A percentile compares a stretch with the other conserved stretches of the same genome.
phyloP scores from a whole-genome alignment of 2,329 filamentous ascomycete genomes.

The Alternaria arborescens region DNA sequence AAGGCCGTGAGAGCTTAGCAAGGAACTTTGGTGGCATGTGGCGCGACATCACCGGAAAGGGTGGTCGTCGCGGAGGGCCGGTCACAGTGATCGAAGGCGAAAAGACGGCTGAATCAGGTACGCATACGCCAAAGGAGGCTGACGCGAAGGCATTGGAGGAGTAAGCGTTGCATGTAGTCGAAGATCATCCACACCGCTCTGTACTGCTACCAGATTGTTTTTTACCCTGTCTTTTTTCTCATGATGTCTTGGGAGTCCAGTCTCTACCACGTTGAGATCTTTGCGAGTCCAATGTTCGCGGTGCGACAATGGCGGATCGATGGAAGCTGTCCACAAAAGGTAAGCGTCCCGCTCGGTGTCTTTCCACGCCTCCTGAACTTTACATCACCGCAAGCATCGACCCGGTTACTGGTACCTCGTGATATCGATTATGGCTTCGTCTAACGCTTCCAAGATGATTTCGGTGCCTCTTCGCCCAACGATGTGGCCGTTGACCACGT shows the following conservation, averaged over 20 bases:
- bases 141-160: constrained; percentile 23
- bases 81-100: constrained; percentile 30
- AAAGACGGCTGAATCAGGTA: constrained; percentile 22
- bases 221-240: not conserved
- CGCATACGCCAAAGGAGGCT: constrained; percentile 34
- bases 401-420: constrained; percentile 7
- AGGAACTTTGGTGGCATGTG: constrained; percentile 40
- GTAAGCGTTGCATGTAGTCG: not conserved
- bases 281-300: not conserved
- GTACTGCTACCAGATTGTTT: not conserved
- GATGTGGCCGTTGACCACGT: not conserved
- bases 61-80: constrained; percentile 15
- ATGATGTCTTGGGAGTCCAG: not conserved
- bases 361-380: not conserved
- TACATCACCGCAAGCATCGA: constrained; percentile 3
- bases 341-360: constrained; percentile 1
- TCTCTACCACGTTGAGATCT: not conserved
- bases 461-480: constrained; percentile 12
- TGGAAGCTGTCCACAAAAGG: not conserved
- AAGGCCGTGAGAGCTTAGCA: constrained; percentile 57
- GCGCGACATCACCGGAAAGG: constrained; percentile 38
- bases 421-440: not conserved
- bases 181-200: no score
- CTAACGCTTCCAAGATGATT: not conserved
- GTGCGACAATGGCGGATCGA: not conserved